Base-by-base conservation (phyloP, 1,284 basidiomycete genomes). In the Microbotryum scabiosae region DNA sequence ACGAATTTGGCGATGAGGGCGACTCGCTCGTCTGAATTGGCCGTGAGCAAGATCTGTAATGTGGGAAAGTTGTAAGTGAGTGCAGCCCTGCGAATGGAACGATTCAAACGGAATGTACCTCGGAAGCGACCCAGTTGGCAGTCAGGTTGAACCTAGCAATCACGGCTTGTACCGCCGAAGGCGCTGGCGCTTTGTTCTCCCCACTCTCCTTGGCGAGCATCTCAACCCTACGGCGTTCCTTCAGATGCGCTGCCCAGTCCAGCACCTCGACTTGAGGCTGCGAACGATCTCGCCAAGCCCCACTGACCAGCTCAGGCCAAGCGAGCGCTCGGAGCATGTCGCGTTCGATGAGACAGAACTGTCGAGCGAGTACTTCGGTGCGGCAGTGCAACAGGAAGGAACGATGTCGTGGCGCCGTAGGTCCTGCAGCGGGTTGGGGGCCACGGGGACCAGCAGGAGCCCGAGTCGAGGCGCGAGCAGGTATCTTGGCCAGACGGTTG, bases 71-170 rank as follows among this genome's bases (percentile, higher is more conserved):
- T 12, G 83, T 84, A 32, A 80, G 80, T 2, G 86, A 85, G 59
- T 86, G 75, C 46, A 87, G 80, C 59, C 91, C 81, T 76, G 92
- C 90, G 36, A 41, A 41, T 41, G 9, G 16, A 9, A 3, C 12
- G 14, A 12, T 12, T 41, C 16, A 28, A 46, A 41, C 5, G 25
- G 9, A 25, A 48, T 57, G 4, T 14, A 64, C 62, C 59, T 65
- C 63, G 23, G 87, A 86, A 20, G 84, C 79, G 7, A 87, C 83
- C 73, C 91, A 94, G 70, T 87, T 87, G 7, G 85, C 85, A 70
- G 90, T 82, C 59, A 93, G 76, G 71, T 92, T 91, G 78, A 93
- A 93, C 28, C 91, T 82, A 20, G 86, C 87, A n/a, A 90, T 82
- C 32, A 91, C 82, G 41, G 85, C 85, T 5, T 82, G 82, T 52